Conservation (phyloP, 1,284 basidiomycete species). For the Apiotrichum mycotoxinovorans region DNA sequence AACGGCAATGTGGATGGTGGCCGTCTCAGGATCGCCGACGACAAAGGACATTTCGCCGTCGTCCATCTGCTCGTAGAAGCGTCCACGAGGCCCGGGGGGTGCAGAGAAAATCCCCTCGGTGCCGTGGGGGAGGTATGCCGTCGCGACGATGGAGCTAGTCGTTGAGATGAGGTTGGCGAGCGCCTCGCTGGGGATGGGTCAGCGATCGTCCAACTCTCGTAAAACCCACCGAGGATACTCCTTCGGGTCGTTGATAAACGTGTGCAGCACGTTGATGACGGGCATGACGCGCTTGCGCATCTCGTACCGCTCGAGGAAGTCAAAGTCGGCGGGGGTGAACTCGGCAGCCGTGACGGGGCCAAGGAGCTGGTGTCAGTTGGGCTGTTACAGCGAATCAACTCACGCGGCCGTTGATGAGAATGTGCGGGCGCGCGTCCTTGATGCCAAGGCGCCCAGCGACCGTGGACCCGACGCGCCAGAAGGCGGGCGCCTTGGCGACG, state of each 20-base stretch:
- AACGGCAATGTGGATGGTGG: slow-evolving; percentile 68
- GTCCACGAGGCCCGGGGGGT: slow-evolving; percentile 53
- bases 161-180: slow-evolving; percentile 62
- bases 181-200: slow-evolving; percentile 50
- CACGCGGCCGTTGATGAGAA: slow-evolving; percentile 80
- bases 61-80: slow-evolving; percentile 60
- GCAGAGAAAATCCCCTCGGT: slow-evolving; percentile 68
- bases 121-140: slow-evolving; percentile 62
- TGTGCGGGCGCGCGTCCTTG: slow-evolving; percentile 57
- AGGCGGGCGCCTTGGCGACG: slow-evolving; percentile 33
- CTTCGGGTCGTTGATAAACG: slow-evolving; percentile 53
- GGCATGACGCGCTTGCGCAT: slow-evolving; percentile 64
- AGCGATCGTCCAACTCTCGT: slow-evolving; percentile 2
- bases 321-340: slow-evolving; percentile 66
- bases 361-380: slow-evolving; percentile 55
- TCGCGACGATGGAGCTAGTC: slow-evolving; percentile 66
- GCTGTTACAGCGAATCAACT: slow-evolving; percentile 16
- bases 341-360: slow-evolving; percentile 60
- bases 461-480: slow-evolving; percentile 36
- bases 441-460: slow-evolving; percentile 54
- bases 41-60: slow-evolving; percentile 67
- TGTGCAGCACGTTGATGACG: slow-evolving; percentile 62
- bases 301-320: slow-evolving; percentile 67
- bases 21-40: slow-evolving; percentile 63
- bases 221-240: slow-evolving; percentile 53